Conservation (phyloP, 192 early-diverging fungal genomes). For the Coemansia sp. region DNA sequence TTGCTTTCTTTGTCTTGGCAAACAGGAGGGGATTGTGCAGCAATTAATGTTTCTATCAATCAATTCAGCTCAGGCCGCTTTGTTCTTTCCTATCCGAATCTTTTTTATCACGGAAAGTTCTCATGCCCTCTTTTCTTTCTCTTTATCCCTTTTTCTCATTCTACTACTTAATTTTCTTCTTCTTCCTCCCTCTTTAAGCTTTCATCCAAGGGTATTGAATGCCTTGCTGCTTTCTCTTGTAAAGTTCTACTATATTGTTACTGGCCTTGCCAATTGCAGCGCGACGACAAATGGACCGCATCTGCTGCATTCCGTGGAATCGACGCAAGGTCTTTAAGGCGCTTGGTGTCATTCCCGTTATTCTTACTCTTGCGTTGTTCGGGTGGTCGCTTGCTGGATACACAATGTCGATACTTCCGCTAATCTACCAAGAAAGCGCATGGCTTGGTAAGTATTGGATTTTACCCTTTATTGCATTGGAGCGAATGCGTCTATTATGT, state of each 20-base stretch:
- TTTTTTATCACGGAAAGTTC: too few relatives aligned
- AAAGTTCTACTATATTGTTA: neutral
- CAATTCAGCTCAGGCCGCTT: too few relatives aligned
- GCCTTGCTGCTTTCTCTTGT: neutral
- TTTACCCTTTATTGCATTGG: neutral
- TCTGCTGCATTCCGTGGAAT: constrained; percentile 26
- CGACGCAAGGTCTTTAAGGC: constrained; percentile 36
- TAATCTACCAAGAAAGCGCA: constrained; percentile 14
- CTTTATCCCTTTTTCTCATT: neutral
- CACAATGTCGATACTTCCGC: constrained; percentile 20
- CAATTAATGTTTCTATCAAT: too few relatives aligned
- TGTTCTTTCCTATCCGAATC: too few relatives aligned
- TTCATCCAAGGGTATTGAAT: neutral
- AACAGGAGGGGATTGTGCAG: too few relatives aligned
- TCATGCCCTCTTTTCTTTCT: neutral
- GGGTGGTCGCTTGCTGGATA: constrained; percentile 37
- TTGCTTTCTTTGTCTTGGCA: too few relatives aligned
- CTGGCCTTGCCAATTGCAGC: neutral
- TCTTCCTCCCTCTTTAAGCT: neutral
- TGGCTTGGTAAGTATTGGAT: neutral
- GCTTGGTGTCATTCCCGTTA: constrained; percentile 45
- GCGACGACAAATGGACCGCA: neutral
- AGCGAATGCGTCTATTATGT: too few relatives aligned
- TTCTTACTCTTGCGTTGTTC: constrained; percentile 42
- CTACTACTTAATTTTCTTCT: neutral